phyloP scores from a whole-genome alignment of 2,329 filamentous ascomycete genomes.

The Teratosphaeria gauchensis region DNA sequence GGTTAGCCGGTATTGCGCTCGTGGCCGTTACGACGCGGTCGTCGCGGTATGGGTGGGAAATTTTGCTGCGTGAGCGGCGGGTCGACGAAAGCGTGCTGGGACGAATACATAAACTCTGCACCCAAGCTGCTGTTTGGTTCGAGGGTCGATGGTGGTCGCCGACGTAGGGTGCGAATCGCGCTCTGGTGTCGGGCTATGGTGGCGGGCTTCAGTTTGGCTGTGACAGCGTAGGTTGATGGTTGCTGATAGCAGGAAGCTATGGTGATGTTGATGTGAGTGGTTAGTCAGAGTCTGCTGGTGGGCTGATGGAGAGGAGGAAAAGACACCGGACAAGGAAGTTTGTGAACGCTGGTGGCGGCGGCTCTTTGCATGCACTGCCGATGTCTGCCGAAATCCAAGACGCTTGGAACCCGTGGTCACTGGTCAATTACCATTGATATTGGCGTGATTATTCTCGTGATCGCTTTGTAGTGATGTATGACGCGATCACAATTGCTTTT shows the following conservation, averaged over 20 bases:
- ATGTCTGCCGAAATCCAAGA: not conserved
- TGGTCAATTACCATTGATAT: not conserved
- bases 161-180: constrained; percentile 6
- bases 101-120: constrained; percentile 90
- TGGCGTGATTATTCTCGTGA: not conserved
- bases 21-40: constrained; percentile 73
- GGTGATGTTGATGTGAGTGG: constrained; percentile 1
- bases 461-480: not conserved
- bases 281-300: not conserved
- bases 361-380: not conserved
- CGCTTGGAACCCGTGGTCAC: not conserved
- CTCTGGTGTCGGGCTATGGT: constrained; percentile 6
- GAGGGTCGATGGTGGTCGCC: constrained; percentile 6
- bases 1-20: constrained; percentile 83
- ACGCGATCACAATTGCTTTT: not conserved
- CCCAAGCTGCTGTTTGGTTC: constrained; percentile 9
- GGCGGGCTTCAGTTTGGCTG: not conserved
- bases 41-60: constrained; percentile 89
- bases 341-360: not conserved
- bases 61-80: constrained; percentile 86
- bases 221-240: not conserved
- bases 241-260: constrained; percentile 3
- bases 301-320: not conserved
- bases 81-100: constrained; percentile 90
- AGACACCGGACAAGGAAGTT: not conserved